Evolutionary conservation across 23 red algal species (phyloP), one percentile per base, ranked within the genome.

Genomic region (Gracilaria caudata): DNA sequence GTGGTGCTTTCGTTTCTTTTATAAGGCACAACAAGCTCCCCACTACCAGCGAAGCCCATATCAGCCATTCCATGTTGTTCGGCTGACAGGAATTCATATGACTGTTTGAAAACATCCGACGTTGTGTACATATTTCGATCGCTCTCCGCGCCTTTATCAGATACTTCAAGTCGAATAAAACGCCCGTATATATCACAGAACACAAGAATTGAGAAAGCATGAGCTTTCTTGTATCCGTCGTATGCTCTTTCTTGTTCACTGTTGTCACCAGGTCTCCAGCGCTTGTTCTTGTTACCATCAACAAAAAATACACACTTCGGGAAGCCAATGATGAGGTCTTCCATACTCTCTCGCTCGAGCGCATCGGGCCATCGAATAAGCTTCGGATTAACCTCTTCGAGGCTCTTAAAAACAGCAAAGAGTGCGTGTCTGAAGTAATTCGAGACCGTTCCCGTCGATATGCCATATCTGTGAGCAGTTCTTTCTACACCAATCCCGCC

Each of bases 1-100:
- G 34, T 29, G 13, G 74, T 79, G 40, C 74, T 79, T 79, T 44
- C 77, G 77, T 81, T 81, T 51, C 53, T 38, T 81, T 81, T 58
- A 40, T 34, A 81, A 5, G 40, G 77, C 4, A 58, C 77, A 44
- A 81, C 40, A 4, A 81, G 53, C 37, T 60, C 77, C 25, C 49
- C n/a, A n/a, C n/a, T n/a, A n/a, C n/a, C n/a, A n/a, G n/a, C n/a
- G n/a, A n/a, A n/a, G n/a, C n/a, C n/a, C n/a, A n/a, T n/a, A n/a
- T n/a, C n/a, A n/a, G n/a, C n/a, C n/a, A n/a, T n/a, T n/a, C n/a
- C n/a, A n/a, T n/a, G n/a, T n/a, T n/a, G n/a, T n/a, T n/a, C n/a
- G 6, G 24, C 6, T 56, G 43, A 45, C 11, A n/a, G 43, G 11
- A 45, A 51, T 47, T 23, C 12, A 21, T 32, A 17, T 51, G 30